Evolutionary conservation across 495 filamentous ascomycete genomes (phyloP).

Genomic region (Penicillium robsamsonii): DNA sequence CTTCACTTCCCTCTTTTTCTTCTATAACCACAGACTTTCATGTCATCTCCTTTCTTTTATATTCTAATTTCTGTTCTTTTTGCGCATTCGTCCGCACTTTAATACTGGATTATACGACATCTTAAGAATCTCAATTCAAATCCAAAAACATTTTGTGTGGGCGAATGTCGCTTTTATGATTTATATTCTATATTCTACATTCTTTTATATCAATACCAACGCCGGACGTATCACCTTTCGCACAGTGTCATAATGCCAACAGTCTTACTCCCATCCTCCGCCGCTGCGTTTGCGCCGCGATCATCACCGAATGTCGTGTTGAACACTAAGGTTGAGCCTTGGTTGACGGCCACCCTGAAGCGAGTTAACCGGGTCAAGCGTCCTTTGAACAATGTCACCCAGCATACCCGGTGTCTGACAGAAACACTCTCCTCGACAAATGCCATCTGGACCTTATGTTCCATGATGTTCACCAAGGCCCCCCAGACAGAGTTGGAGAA

Average conservation of each 20-base stretch:
- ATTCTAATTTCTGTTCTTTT: slow-evolving; percentile 51
- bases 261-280: slow-evolving; percentile 88
- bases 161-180: slow-evolving; percentile 48
- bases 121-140: slow-evolving; percentile 17
- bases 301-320: slow-evolving; percentile 95
- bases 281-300: slow-evolving; percentile 92
- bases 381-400: slow-evolving; percentile 93
- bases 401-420: slow-evolving; percentile 95
- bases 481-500: slow-evolving; percentile 83
- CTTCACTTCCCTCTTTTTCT: slow-evolving; percentile 26
- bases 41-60: slow-evolving; percentile 51
- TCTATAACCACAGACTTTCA: slow-evolving; percentile 31
- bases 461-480: slow-evolving; percentile 88
- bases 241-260: slow-evolving; percentile 72
- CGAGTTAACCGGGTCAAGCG: slow-evolving; percentile 97
- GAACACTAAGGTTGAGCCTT: slow-evolving; percentile 90
- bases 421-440: slow-evolving; percentile 89
- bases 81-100: slow-evolving; percentile 50
- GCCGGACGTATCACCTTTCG: slow-evolving; percentile 32
- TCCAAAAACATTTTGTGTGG: slow-evolving; percentile 31
- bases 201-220: slow-evolving; percentile 30
- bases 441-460: slow-evolving; percentile 94
- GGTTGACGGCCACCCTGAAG: slow-evolving; percentile 96
- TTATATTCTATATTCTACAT: slow-evolving; percentile 31
- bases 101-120: slow-evolving; percentile 32